phyloP scores from a whole-genome alignment of 805 yeast species.

The Candida sakaeoensis region DNA sequence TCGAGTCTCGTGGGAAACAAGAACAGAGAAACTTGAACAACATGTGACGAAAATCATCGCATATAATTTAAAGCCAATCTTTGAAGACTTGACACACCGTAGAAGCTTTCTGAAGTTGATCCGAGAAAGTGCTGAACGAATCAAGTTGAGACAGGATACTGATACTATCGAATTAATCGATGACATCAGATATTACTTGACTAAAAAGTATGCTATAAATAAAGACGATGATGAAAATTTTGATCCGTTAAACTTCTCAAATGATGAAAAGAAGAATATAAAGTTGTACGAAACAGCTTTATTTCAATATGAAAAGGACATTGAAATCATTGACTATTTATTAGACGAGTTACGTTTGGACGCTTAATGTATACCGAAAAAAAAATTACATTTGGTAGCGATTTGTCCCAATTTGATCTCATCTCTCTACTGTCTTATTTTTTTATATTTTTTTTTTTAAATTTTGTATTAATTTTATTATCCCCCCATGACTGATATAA shows the following conservation, averaged over 20 bases:
- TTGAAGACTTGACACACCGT: constrained; percentile 28
- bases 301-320: constrained; percentile 22
- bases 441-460: neutral
- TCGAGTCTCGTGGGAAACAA: constrained; percentile 63
- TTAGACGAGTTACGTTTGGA: constrained; percentile 26
- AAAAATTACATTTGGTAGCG: constrained; percentile 3
- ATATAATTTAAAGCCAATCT: constrained; percentile 36
- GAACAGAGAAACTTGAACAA: constrained; percentile 62
- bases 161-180: constrained; percentile 80
- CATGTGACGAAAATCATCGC: constrained; percentile 60
- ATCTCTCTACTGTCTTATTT: constrained; percentile 2
- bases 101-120: constrained; percentile 17
- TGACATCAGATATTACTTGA: constrained; percentile 65
- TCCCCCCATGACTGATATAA: constrained; percentile 22
- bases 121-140: constrained; percentile 51
- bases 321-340: constrained; percentile 25
- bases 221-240: constrained; percentile 25
- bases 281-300: constrained; percentile 15
- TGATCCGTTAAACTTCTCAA: constrained; percentile 15
- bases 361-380: constrained; percentile 21
- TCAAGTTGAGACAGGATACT: constrained; percentile 60
- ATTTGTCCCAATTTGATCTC: constrained; percentile 1
- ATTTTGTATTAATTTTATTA: too few species aligned
- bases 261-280: constrained; percentile 16
- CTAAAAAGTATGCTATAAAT: constrained; percentile 32